These are phyloP conservation scores for Aphanoascus verrucosus DNA, from an alignment of 2,329 filamentous ascomycete genomes.

Conservation along the genomic window DNA sequence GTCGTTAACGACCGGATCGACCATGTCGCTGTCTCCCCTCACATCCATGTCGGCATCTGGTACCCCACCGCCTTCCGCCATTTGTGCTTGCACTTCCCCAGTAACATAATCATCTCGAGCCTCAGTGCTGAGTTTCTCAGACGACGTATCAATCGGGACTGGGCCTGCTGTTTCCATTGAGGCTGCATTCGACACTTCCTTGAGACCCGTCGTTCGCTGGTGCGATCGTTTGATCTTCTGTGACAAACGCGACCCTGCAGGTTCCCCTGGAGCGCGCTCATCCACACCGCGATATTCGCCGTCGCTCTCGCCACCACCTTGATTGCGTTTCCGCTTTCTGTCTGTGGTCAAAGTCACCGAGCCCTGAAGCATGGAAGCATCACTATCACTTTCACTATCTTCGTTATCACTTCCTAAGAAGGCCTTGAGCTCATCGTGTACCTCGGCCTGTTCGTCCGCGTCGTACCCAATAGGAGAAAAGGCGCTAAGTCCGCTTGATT, in stretches of 20 bases:
- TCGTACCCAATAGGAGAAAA: slow-evolving; percentile 46
- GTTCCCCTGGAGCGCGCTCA: slow-evolving; percentile 38
- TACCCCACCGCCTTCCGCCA: slow-evolving; percentile 24
- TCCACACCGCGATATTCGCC: slow-evolving; percentile 26
- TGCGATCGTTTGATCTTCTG: slow-evolving; percentile 35
- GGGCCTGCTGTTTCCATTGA: slow-evolving; percentile 15
- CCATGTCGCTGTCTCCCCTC: slow-evolving; percentile 10
- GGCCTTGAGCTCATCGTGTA: slow-evolving; percentile 63
- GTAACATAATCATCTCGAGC: slow-evolving; percentile 35
- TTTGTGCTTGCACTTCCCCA: slow-evolving; percentile 16
- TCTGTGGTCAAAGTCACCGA: slow-evolving; percentile 16
- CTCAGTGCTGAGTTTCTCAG: slow-evolving; percentile 49
- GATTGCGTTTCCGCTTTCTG: slow-evolving; percentile 32
- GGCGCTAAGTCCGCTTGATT: slow-evolving; percentile 42
- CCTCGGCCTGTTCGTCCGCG: slow-evolving; percentile 51
- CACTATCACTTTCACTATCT: slow-evolving; percentile 26
- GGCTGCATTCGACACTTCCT: slow-evolving; percentile 27
- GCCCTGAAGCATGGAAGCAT: slow-evolving; percentile 36
- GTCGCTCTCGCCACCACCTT: slow-evolving; percentile 19
- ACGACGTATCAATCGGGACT: slow-evolving; percentile 6
- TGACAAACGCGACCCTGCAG: slow-evolving; percentile 27
- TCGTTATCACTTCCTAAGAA: slow-evolving; percentile 46
- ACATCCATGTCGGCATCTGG: slow-evolving; percentile 18
- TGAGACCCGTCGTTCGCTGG: slow-evolving; percentile 31
- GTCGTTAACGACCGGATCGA: slow-evolving; percentile 9